A percentile compares a stretch with the other conserved stretches of the same genome.
Conservation (phyloP, 73 alveolate species). For the Tetrahymena malaccensis region DNA sequence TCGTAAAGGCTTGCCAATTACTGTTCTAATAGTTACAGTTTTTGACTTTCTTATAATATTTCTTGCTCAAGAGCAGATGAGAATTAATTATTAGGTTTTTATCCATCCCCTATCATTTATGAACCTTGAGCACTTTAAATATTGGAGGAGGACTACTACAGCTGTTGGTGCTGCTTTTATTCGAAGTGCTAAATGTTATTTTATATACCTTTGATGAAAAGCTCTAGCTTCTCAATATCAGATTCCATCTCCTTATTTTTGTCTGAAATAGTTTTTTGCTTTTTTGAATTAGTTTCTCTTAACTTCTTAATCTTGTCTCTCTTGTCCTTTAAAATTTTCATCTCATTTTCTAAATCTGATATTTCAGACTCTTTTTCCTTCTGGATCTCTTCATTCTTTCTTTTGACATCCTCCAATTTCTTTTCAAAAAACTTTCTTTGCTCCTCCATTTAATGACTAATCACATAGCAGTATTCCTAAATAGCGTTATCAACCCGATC, state of each 20-base stretch:
- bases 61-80: neutral
- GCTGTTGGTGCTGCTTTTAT: neutral
- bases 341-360: slow-evolving; percentile 27
- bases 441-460: slow-evolving; percentile 69
- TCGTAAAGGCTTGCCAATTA: neutral
- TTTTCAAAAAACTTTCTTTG: slow-evolving; percentile 75
- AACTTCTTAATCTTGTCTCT: slow-evolving; percentile 42
- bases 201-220: slow-evolving; percentile 11
- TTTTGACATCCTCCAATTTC: slow-evolving; percentile 49
- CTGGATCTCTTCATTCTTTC: slow-evolving; percentile 44
- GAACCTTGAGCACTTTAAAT: neutral
- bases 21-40: neutral
- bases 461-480: slow-evolving; percentile 75
- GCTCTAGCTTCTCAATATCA: slow-evolving; percentile 57
- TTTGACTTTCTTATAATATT: neutral
- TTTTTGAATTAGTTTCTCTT: slow-evolving; percentile 55
- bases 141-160: neutral
- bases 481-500: slow-evolving; percentile 70
- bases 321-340: slow-evolving; percentile 40
- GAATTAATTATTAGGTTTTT: neutral
- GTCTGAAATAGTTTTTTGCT: slow-evolving; percentile 41
- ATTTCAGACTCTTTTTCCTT: slow-evolving; percentile 42
- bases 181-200: neutral
- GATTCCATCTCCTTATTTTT: slow-evolving; percentile 53
- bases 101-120: neutral